Base-by-base conservation (phyloP, 345 rosid genomes). In the Punica granatum region DNA sequence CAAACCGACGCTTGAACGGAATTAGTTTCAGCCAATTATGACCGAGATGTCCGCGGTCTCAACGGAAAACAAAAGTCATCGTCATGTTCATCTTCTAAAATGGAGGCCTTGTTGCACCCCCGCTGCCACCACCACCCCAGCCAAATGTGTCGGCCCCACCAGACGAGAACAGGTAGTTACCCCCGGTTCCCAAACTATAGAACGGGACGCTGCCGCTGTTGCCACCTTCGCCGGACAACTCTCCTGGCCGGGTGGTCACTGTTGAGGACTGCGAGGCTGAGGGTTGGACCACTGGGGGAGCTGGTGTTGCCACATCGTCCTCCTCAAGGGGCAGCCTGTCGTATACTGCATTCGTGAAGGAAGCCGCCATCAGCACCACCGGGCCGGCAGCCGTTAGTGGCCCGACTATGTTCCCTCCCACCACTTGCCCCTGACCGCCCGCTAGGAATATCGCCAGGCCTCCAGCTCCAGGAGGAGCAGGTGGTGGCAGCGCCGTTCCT, bases 381-480 rank as follows among this genome's bases (percentile, higher is more conserved):
- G 90, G 88, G 39, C 96, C 85, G 0, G 88, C 72, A 41, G 96
- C 96, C 77, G 76, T 69, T 72, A 89, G 76, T 1, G 89, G 80
- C 67, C 92, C 92, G 39, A 72, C 87, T 73, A 89, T 92, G 48
- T 72, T 85, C 66, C 96, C 96, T 58, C 96, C 96, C 7, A 89
- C 71, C 18, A 89, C 84, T 66, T 86, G 92, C 41, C 88, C 96
- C 72, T 89, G 96, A 19, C 92, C 88, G 28, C 96, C 90, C 0
- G 96, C 80, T 19, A 89, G 70, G 69, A 78, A 89, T 43, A 89
- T 78, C 0, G 90, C 81, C 75, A 89, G 70, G 11, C 88, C 89
- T 8, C 86, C 83, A 0, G 92, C 87, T 68, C 88, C 88, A 0
- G 88, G 85, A 0, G 87, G 92, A 1, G 92, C 89, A 9, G 96